Base-by-base conservation (phyloP, 2,329 filamentous ascomycete genomes). In the Trichoderma sp. region DNA sequence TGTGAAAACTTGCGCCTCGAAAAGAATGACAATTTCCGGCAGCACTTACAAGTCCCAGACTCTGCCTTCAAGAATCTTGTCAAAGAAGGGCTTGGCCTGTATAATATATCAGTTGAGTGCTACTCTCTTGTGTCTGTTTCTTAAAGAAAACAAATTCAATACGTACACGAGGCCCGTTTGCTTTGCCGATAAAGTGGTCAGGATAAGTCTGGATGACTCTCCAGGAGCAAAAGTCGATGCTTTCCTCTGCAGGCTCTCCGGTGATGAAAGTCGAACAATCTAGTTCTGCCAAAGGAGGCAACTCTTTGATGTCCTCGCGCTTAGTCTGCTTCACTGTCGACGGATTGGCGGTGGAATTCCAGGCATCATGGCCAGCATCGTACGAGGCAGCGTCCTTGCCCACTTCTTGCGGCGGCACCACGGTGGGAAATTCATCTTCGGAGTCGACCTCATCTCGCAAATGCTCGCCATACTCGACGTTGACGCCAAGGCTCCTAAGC, bases 31-130 rank as follows among this genome's bases (percentile, higher is more conserved):
- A 31, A 27, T 1, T n/a, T 13, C 16, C 10, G n/a, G 27, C 29
- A 31, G 27, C 24, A 21, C 70, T n/a, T 52, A 96, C 92, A 97
- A 81, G 71, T 95, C 89, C 94, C 94, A 97, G 13, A 82, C 75
- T 70, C 88, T 85, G 2, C 82, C 79, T 74, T 86, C 87, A 72
- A 91, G 83, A 61, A 92, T 85, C 3, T 77, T 75, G 40, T 86
- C 82, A 73, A 92, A 93, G 77, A 87, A 85, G 0, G 81, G 79
- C 27, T 72, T 74, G 5, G 79, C 80, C 83, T 85, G 27, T 8
- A n/a, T 2, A 1, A 6, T 10, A 3, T 16, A 62, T 77, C 60
- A 77, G 72, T 14, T 2, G 33, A 14, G 10, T 16, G n/a, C 7
- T 58, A 2, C 33, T 16, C 21, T 7, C 3, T 11, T 6, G 37